Evolutionary conservation across 1,139 yeast genomes (phyloP), one percentile per base, ranked within the genome.

Genomic region (Hansenula sp.): DNA sequence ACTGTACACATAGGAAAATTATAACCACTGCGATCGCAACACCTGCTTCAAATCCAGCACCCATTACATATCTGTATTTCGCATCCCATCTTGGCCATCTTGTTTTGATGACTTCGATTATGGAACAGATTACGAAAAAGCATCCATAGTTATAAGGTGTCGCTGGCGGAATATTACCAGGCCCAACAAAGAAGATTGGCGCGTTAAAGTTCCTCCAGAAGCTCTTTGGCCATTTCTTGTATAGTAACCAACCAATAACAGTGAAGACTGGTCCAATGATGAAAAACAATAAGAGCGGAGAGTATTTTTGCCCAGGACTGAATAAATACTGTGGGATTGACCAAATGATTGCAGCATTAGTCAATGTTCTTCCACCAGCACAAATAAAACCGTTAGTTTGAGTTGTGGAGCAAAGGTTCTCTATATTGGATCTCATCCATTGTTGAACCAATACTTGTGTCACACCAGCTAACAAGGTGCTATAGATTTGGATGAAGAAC

Each of bases 41-140:
- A 13, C 85, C 86, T 3, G 83, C 78, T 24, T 77, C 75, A 15
- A 81, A 63, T 2, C 77, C 84, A 48, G 81, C 74, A 32, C 75
- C 76, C 61, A 64, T 60, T 61, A 66, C 61, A 50, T 42, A 65
- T 16, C 56, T 66, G 47, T 69, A 70, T 52, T 71, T 70, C 29
- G 66, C 71, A 66, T 73, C 61, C 77, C 77, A 68, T 6, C 42
- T 48, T 17, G 65, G 60, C 59, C 59, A 60, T 29, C 43, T 47
- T 36, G 45, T 57, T 45, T 57, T 58, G 13, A 64, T 53, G 6
- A 47, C 47, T 1, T 55, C 48, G 41, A 66, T 63, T 27, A 71
- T 50, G 41, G 70, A 71, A 15, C 76, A 63, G 10, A 77, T 73
- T 2, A 70, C 71, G 13, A 77, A 75, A 49, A 62, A 73, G 50